Evolutionary conservation across 768 basidiomycete species (phyloP), one percentile per base, ranked within the genome.

Genomic region (Leucosporidium creatinivorum): DNA sequence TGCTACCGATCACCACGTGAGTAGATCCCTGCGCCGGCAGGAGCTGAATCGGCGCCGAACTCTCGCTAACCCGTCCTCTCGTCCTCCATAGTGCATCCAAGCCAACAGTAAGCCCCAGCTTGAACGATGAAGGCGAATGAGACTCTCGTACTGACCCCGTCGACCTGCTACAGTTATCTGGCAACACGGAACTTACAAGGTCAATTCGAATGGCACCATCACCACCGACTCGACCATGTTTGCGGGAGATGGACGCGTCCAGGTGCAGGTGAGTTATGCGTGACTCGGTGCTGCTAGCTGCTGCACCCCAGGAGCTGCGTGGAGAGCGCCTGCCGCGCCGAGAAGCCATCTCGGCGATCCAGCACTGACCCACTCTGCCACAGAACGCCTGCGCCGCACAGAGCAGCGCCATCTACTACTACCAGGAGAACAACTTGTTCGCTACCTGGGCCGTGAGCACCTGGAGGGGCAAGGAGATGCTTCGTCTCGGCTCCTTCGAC

Each of bases 301-400:
- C n/a, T n/a, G n/a, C n/a, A n/a, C n/a, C n/a, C n/a, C n/a, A n/a
- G n/a, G n/a, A n/a, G n/a, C n/a, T n/a, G n/a, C n/a, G n/a, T n/a
- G n/a, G n/a, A n/a, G n/a, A n/a, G n/a, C n/a, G n/a, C n/a, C n/a
- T n/a, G n/a, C n/a, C n/a, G n/a, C n/a, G n/a, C 33, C 52, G 25
- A 25, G 21, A n/a, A 4, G 3, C 25, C 10, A 9, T 19, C 6
- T 21, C 31, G 30, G 19, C 56, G 30, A 30, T 18, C 18, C 33
- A 13, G 56, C 15, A 31, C 56, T 57, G 56, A 57, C 33, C n/a
- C 8, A 3, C 54, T 19, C 18, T 18, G 1, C 64, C 94, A 52
- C 91, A 98, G 80, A 87, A 93, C 70, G 87, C 91, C 0, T 98
- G 93, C 75, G 86, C 86, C 1, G 88, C 91, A 12, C 80, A 83